Percentiles rank a stretch among this genome's conserved stretches.
These are phyloP conservation scores for Moesziomyces globuligerus DNA, from an alignment of 1,284 basidiomycete species.

Conservation along the genomic window DNA sequence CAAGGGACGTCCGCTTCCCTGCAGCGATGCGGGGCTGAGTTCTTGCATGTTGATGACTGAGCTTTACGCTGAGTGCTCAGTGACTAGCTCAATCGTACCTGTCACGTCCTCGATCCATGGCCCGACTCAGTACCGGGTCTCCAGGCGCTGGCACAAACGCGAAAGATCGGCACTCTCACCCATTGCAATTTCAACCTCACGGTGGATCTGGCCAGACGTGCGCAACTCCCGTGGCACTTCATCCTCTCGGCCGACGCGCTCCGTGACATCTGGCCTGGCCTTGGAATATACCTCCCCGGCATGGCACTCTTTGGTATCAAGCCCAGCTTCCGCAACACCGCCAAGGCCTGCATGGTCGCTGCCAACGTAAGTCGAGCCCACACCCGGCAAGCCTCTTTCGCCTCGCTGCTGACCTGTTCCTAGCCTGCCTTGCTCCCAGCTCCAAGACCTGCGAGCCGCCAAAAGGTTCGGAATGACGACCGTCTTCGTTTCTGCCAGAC, in stretches of 20 bases:
- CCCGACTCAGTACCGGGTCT: slow-evolving; percentile 20
- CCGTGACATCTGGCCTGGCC: slow-evolving; percentile 35
- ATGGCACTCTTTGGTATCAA: slow-evolving; percentile 26
- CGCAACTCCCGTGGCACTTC: slow-evolving; percentile 30
- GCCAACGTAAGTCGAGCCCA: slow-evolving; percentile 19
- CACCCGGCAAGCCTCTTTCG: too few relatives aligned
- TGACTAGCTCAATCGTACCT: slow-evolving; percentile 25
- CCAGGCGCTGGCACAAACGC: background rate
- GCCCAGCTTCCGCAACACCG: slow-evolving; percentile 4
- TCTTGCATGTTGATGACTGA: too few relatives aligned
- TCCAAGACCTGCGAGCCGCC: slow-evolving; percentile 35
- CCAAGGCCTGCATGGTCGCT: slow-evolving; percentile 26
- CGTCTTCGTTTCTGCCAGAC: slow-evolving; percentile 31
- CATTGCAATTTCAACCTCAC: slow-evolving; percentile 38
- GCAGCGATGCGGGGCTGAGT: too few relatives aligned
- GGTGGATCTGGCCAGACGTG: slow-evolving; percentile 37
- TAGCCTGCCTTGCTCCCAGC: slow-evolving; percentile 5
- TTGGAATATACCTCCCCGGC: slow-evolving; percentile 18
- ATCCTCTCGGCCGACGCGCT: slow-evolving; percentile 28
- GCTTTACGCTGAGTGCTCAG: too few relatives aligned
- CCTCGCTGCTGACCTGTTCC: background rate
- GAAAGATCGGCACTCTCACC: slow-evolving; percentile 30
- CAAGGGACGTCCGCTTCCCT: too few relatives aligned
- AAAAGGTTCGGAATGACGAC: slow-evolving; percentile 38
- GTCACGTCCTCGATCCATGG: slow-evolving; percentile 39